Evolutionary conservation across 2,329 filamentous ascomycete species (phyloP).

Genomic region (Rugonectria rugulosa): DNA sequence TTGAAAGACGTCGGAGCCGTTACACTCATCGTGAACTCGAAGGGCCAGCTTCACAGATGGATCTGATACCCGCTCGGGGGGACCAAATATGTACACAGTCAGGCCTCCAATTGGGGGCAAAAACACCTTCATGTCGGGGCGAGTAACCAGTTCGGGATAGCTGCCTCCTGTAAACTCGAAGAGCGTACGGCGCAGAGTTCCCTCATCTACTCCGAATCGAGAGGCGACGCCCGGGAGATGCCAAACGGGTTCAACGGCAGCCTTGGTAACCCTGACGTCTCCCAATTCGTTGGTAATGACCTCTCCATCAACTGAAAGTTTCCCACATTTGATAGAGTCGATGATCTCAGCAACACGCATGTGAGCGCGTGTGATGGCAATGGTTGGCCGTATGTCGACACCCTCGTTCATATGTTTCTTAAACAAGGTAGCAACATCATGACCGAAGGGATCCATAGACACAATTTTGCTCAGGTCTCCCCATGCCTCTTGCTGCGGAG

Average conservation of each 20-base stretch:
- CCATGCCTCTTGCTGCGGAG: constrained; percentile 21
- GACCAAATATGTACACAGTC: constrained; percentile 31
- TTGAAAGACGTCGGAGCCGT: constrained; percentile 96
- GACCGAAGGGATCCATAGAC: constrained; percentile 32
- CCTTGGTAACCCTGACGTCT: constrained; percentile 30
- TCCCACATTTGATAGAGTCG: constrained; percentile 19
- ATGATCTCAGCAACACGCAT: constrained; percentile 28
- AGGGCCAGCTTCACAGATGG: constrained; percentile 26
- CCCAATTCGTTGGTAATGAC: constrained; percentile 21
- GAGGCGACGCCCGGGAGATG: constrained; percentile 28
- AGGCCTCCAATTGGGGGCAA: constrained; percentile 29
- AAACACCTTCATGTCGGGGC: constrained; percentile 29
- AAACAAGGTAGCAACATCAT: constrained; percentile 20
- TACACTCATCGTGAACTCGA: constrained; percentile 64
- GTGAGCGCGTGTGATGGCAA: constrained; percentile 25
- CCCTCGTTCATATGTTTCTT: constrained; percentile 19
- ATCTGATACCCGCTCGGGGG: constrained; percentile 24
- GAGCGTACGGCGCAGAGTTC: constrained; percentile 19
- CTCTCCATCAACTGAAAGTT: constrained; percentile 24
- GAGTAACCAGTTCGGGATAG: constrained; percentile 27
- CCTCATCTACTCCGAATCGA: constrained; percentile 27
- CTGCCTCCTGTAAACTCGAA: constrained; percentile 30
- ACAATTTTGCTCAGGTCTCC: constrained; percentile 28
- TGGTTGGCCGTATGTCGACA: constrained; percentile 28
- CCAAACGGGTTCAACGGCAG: constrained; percentile 30